Evolutionary conservation across 148 eudicot genomes (phyloP).

Genomic region (Rhododendron kiyosumense): DNA sequence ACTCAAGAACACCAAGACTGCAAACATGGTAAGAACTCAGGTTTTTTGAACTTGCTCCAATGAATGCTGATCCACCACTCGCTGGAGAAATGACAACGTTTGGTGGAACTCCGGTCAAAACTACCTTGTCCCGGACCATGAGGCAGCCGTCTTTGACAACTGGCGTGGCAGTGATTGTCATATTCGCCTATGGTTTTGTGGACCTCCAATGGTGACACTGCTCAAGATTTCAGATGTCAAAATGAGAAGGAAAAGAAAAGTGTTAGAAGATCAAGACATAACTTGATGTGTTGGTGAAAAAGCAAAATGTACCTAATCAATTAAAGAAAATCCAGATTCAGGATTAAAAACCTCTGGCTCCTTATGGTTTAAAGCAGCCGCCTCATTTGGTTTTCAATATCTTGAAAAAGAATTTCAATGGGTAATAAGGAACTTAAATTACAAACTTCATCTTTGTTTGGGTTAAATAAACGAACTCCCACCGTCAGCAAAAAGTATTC

Average conservation of each 20-base stretch:
- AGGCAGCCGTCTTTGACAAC: background rate
- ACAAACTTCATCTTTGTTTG: background rate
- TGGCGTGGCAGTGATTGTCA: background rate
- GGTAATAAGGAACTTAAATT: background rate
- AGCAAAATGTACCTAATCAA: background rate
- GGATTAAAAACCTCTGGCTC: background rate
- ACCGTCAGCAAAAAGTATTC: background rate
- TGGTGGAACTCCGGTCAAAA: background rate
- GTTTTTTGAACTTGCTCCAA: background rate
- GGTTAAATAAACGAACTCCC: background rate
- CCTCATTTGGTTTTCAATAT: background rate
- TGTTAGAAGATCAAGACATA: background rate
- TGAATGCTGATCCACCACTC: background rate
- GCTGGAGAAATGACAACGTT: background rate
- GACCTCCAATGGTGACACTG: background rate
- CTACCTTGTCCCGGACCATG: background rate
- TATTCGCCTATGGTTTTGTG: background rate
- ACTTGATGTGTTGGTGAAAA: background rate
- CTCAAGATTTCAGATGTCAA: background rate
- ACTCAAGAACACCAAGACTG: background rate
- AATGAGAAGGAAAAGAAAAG: background rate
- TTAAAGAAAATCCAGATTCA: background rate
- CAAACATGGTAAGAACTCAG: slow-evolving; percentile 1
- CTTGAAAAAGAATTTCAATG: background rate
- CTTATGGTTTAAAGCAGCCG: too few relatives aligned